These are phyloP conservation scores for Diaporthe sp. DNA, from an alignment of 2,329 filamentous ascomycete genomes.

Conservation along the genomic window DNA sequence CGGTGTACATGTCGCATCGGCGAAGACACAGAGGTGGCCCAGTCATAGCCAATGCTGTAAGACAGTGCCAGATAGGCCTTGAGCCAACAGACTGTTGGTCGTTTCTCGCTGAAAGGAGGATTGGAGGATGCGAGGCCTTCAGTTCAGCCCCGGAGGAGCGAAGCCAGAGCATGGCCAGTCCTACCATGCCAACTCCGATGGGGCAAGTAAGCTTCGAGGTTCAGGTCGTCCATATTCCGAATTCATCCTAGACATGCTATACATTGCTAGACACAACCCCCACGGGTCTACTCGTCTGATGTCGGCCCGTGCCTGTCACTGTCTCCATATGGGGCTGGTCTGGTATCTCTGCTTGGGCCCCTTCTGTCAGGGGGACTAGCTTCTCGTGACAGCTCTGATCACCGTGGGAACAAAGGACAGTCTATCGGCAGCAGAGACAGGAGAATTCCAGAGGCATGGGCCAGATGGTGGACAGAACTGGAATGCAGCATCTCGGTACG, in stretches of 20 bases:
- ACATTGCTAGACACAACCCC: too few species aligned
- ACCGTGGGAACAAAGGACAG: conserved; percentile 10
- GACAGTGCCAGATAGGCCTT: not conserved
- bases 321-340: not conserved
- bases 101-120: not conserved
- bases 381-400: conserved; percentile 19
- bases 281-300: conserved; percentile 22
- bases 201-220: conserved; percentile 5
- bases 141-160: conserved; percentile 10
- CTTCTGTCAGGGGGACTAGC: not conserved
- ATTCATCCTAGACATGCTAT: conserved; percentile 16
- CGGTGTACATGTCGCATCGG: not conserved
- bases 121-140: conserved; percentile 11
- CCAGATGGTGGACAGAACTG: not conserved
- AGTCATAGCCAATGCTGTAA: not conserved
- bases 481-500: conserved; percentile 8
- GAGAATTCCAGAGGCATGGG: conserved; percentile 15
- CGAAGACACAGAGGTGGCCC: not conserved
- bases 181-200: not conserved
- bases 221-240: conserved; percentile 13
- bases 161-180: not conserved
- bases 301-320: conserved; percentile 14
- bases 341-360: conserved; percentile 17
- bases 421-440: not conserved
- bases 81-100: not conserved